A percentile compares a stretch with the other conserved stretches of the same genome.
Evolutionary conservation across 140 eudicot genomes (phyloP).

Genomic region (Bidens hawaiensis): DNA sequence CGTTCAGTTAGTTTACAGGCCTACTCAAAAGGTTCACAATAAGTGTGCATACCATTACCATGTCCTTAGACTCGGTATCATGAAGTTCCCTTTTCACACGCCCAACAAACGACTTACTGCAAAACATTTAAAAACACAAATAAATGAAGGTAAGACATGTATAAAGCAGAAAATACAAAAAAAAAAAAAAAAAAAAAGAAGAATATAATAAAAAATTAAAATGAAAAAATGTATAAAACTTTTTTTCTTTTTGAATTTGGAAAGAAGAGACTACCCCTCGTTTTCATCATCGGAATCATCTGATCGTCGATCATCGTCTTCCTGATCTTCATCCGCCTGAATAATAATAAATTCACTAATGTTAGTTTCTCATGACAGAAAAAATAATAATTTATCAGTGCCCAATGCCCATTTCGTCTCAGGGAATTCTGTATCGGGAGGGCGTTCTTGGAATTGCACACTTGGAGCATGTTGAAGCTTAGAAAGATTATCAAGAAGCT

Average conservation of each 20-base stretch:
- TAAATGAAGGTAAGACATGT: background rate
- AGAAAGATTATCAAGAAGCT: slow-evolving; percentile 79
- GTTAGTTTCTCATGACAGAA: slow-evolving; percentile 9
- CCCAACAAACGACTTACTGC: slow-evolving; percentile 48
- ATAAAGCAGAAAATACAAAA: background rate
- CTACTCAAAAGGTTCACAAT: background rate
- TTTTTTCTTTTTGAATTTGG: background rate
- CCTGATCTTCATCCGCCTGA: slow-evolving; percentile 80
- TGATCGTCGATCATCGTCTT: slow-evolving; percentile 56
- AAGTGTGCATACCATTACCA: slow-evolving; percentile 59
- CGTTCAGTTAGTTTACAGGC: too few relatives aligned
- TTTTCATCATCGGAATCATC: slow-evolving; percentile 66
- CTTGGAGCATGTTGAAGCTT: slow-evolving; percentile 93
- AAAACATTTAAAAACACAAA: background rate
- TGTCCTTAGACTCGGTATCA: slow-evolving; percentile 53
- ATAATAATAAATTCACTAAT: slow-evolving; percentile 6
- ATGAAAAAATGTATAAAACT: background rate
- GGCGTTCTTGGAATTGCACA: slow-evolving; percentile 86
- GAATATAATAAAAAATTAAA: too few relatives aligned
- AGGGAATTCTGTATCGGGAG: slow-evolving; percentile 76
- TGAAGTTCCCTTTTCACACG: slow-evolving; percentile 70
- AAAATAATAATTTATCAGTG: background rate
- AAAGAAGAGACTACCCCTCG: slow-evolving; percentile 42
- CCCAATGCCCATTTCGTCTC: slow-evolving; percentile 32
- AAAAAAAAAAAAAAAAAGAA: background rate